Evolutionary conservation across 352 stramenopile species (phyloP), one percentile per base, ranked within the genome.

Genomic region (Saprolegnia diclina): DNA sequence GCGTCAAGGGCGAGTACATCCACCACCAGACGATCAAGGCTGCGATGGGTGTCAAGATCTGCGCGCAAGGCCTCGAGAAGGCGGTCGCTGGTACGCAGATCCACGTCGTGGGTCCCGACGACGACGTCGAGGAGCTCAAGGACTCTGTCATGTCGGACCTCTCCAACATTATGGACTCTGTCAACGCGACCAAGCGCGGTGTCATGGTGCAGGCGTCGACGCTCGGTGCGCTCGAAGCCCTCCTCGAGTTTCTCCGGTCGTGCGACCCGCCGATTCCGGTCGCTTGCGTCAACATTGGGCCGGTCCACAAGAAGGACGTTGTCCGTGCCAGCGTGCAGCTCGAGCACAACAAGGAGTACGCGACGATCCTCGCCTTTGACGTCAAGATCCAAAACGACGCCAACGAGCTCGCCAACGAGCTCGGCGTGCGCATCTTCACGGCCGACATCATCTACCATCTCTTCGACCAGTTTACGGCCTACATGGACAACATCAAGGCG

Each of bases 381-480:
- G 96, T 99, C 55, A 97, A 97, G 67, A 91, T 99, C 26, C 92
- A 98, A 75, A 86, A 75, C 55, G 97, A 99, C 55, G 97, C 97
- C 5, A 83, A 80, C 48, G 86, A 96, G 76, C 73, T 96, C 65
- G 82, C 94, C 7, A 73, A 94, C 53, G 92, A 98, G 59, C 87
- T 98, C 48, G 92, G 94, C 68, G 96, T 99, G 54, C 83, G 91
- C 46, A 99, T 99, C 75, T 99, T 99, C 82, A 99, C 96, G 19
- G 97, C 97, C 35, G 97, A 99, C 73, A 99, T 99, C 74, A 99
- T 99, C 80, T 99, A 99, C 82, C 97, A 99, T 83, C 81, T 99
- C 57, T 99, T 99, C 74, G 96, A 99, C 79, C 96, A 99, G 75
- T 99, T 99, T 78, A 98, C 94, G 50, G 81, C 88, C 11, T 98